These are phyloP conservation scores for Corinectria fuckeliana DNA, from an alignment of 2,329 filamentous ascomycete species.

Conservation along the genomic window DNA sequence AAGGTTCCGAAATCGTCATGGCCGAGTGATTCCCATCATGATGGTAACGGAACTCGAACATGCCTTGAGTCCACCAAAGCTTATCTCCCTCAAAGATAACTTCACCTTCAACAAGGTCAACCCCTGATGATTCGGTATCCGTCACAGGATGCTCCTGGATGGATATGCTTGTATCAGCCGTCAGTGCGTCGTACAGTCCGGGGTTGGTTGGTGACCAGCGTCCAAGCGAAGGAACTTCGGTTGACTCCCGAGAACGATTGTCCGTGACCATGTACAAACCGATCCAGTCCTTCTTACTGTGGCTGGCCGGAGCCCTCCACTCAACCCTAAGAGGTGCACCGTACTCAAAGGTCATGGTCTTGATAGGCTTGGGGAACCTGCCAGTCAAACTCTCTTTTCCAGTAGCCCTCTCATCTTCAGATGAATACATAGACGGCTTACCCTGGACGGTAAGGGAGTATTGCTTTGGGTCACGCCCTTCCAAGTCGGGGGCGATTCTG, in stretches of 20 bases:
- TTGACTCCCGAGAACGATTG: conserved; percentile 84
- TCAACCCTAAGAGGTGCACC: conserved; percentile 87
- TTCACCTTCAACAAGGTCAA: conserved; percentile 75
- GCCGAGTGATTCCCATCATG: conserved; percentile 91
- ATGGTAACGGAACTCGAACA: conserved; percentile 97
- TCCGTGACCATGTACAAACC: conserved; percentile 96
- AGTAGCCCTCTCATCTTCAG: conserved; percentile 64
- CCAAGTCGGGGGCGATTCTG: conserved; percentile 77
- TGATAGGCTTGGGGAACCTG: conserved; percentile 71
- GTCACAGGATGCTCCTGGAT: conserved; percentile 67
- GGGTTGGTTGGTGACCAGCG: conserved; percentile 86
- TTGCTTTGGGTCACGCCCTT: conserved; percentile 78
- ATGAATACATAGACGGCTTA: conserved; percentile 58
- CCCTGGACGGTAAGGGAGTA: conserved; percentile 81
- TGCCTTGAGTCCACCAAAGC: conserved; percentile 95
- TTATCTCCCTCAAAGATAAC: conserved; percentile 91
- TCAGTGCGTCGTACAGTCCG: conserved; percentile 76
- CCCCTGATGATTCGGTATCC: conserved; percentile 58
- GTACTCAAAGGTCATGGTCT: conserved; percentile 84
- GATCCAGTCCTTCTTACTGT: conserved; percentile 93
- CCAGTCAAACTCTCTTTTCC: conserved; percentile 77
- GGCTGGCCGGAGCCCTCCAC: conserved; percentile 88
- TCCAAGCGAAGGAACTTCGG: conserved; percentile 83
- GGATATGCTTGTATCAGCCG: conserved; percentile 78
- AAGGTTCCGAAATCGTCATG: conserved; percentile 92